phyloP scores from a whole-genome alignment of 257 asterid genomes.

The Lantana camara region DNA sequence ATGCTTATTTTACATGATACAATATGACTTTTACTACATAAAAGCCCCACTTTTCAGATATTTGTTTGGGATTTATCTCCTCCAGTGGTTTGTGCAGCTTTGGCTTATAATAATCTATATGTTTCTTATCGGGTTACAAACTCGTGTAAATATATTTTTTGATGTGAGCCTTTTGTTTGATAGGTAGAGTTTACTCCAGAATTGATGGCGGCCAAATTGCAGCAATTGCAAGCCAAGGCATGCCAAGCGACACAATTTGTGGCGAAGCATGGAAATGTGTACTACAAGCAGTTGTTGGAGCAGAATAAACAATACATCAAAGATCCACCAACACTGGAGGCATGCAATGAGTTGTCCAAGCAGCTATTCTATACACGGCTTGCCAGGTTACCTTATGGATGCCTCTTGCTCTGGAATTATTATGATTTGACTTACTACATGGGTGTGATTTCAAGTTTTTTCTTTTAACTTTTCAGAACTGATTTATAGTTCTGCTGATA shows the following conservation, averaged over 20 bases:
- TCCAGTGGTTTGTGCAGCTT: not conserved
- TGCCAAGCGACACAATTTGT: slow-evolving; percentile 53
- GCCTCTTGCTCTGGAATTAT: not conserved
- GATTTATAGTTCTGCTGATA: not conserved
- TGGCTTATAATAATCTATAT: not conserved
- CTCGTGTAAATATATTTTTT: not conserved
- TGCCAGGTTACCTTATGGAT: slow-evolving; percentile 50
- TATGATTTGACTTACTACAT: too few relatives aligned
- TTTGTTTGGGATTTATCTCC: not conserved
- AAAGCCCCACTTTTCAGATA: not conserved
- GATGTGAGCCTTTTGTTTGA: not conserved
- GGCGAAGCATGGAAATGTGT: slow-evolving; percentile 52
- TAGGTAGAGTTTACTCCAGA: slow-evolving; percentile 31
- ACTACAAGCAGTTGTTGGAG: slow-evolving; percentile 69
- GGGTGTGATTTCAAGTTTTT: not conserved
- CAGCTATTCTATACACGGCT: slow-evolving; percentile 68
- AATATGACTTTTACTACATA: not conserved
- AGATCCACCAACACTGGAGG: slow-evolving; percentile 70
- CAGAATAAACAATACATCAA: slow-evolving; percentile 60
- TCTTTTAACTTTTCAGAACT: not conserved
- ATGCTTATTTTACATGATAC: not conserved
- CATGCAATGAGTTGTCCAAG: slow-evolving; percentile 59
- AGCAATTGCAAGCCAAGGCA: slow-evolving; percentile 61
- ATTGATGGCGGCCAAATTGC: slow-evolving; percentile 57
- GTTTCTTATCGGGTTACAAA: not conserved